Conservation (phyloP, 495 filamentous ascomycete genomes). For the Aspergillus panamensis region DNA sequence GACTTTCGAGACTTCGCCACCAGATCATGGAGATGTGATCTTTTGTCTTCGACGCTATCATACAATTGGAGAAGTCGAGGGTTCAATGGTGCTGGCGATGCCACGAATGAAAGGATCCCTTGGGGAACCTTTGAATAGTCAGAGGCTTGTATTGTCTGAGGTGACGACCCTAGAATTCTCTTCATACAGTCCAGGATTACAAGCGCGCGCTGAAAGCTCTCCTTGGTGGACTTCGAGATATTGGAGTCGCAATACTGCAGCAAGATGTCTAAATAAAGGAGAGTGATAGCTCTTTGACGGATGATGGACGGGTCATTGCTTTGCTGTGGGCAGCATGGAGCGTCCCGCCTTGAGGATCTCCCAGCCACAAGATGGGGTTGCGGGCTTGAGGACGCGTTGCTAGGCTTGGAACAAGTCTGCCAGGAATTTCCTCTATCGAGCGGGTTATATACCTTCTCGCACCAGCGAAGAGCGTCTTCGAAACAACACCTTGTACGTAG, state of each 20-base stretch:
- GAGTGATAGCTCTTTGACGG: background rate
- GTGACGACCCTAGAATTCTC: background rate
- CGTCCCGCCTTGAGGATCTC: background rate
- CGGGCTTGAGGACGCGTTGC: background rate
- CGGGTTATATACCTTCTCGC: background rate
- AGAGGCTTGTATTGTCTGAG: background rate
- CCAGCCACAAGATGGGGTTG: no score
- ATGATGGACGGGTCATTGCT: background rate
- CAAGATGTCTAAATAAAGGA: background rate
- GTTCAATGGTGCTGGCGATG: background rate
- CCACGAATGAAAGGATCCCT: background rate
- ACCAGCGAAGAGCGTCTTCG: background rate
- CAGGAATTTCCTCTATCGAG: background rate
- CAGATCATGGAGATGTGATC: background rate
- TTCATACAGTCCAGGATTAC: background rate
- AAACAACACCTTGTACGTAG: background rate
- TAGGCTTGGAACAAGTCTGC: background rate
- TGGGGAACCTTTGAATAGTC: background rate
- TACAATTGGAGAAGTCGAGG: background rate
- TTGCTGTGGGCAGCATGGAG: background rate
- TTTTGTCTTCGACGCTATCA: background rate
- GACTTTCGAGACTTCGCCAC: background rate
- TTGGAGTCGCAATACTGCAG: background rate
- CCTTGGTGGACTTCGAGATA: background rate
- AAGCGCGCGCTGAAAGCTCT: background rate